Percentiles rank a stretch among this genome's conserved stretches.
These are phyloP conservation scores for Aspergillus hancockii DNA, from an alignment of 495 filamentous ascomycete genomes.

Conservation along the genomic window DNA sequence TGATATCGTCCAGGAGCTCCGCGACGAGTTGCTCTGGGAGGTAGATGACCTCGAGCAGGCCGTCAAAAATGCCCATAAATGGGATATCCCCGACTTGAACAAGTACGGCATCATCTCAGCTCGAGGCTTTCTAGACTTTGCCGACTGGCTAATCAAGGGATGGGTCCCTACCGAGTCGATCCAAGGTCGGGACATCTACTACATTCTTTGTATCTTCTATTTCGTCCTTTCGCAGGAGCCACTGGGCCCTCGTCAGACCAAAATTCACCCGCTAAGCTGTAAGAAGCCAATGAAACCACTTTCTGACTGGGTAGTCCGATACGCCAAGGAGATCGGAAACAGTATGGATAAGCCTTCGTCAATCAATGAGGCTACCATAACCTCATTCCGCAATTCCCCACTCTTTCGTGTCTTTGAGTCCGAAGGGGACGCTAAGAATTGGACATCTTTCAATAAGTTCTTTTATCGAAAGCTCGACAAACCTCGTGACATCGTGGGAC, in stretches of 20 bases:
- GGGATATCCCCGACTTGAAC: background rate
- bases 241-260: slow-evolving; percentile 2
- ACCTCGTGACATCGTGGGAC: background rate
- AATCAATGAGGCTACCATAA: background rate
- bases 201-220: slow-evolving; percentile 33
- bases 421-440: background rate
- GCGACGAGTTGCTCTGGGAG: background rate
- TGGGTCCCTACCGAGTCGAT: slow-evolving; percentile 29
- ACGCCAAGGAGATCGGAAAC: background rate
- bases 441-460: slow-evolving; percentile 6
- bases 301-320: background rate
- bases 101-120: background rate
- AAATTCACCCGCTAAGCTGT: background rate
- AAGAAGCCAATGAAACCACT: background rate
- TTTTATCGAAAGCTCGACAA: background rate
- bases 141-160: background rate
- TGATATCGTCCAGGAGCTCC: background rate
- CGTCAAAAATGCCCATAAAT: background rate
- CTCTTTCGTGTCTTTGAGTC: background rate
- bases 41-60: background rate
- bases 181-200: slow-evolving; percentile 25
- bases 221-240: slow-evolving; percentile 30
- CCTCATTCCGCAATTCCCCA: background rate
- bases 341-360: background rate
- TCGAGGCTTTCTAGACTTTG: background rate